These are phyloP conservation scores for Monosporascus ibericus DNA, from an alignment of 2,329 filamentous ascomycete genomes.

Conservation along the genomic window DNA sequence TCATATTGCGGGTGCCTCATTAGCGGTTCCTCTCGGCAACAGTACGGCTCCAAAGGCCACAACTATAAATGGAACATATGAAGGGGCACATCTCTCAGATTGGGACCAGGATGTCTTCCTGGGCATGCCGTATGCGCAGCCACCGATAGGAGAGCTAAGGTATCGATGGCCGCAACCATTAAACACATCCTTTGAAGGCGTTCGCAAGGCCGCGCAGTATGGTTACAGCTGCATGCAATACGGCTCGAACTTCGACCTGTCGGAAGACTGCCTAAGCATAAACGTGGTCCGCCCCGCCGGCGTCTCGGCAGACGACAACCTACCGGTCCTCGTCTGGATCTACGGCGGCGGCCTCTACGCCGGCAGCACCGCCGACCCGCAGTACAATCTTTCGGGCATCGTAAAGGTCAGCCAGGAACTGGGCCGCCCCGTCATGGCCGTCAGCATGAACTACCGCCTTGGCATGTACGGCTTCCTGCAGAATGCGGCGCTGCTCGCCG, in stretches of 20 bases:
- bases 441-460: slow-evolving; percentile 49
- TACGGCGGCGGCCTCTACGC: slow-evolving; percentile 49
- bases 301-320: slow-evolving; percentile 16
- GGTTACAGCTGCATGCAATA: slow-evolving; percentile 43
- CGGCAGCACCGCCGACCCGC: slow-evolving; percentile 44
- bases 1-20: background rate
- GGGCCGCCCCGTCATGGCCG: slow-evolving; percentile 46
- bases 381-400: slow-evolving; percentile 60
- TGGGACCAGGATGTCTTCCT: slow-evolving; percentile 36
- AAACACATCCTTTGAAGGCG: slow-evolving; percentile 31
- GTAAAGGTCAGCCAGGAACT: slow-evolving; percentile 47
- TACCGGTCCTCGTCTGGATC: slow-evolving; percentile 49
- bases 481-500: slow-evolving; percentile 34
- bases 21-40: background rate
- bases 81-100: slow-evolving; percentile 24
- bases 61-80: slow-evolving; percentile 28
- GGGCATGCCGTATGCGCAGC: slow-evolving; percentile 34
- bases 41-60: slow-evolving; percentile 8
- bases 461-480: slow-evolving; percentile 49
- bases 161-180: slow-evolving; percentile 31
- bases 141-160: slow-evolving; percentile 28
- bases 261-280: slow-evolving; percentile 42
- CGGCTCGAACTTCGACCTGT: slow-evolving; percentile 33
- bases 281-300: slow-evolving; percentile 36
- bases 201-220: slow-evolving; percentile 34